Conservation (phyloP, 2,329 filamentous ascomycete species). For the Fusarium globosum region DNA sequence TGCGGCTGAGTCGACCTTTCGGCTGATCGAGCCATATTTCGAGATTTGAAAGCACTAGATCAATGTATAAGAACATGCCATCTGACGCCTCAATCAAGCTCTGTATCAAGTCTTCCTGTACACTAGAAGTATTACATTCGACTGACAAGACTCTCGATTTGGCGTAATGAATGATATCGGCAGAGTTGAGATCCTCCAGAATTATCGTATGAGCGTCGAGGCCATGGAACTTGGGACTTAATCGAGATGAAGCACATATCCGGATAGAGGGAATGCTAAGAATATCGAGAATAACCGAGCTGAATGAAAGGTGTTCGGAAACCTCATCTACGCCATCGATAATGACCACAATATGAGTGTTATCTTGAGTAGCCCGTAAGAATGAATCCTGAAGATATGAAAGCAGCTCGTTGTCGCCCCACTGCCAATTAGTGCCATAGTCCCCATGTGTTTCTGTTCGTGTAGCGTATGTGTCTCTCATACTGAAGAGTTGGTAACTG, state of each 20-base stretch:
- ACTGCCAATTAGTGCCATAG: neutral
- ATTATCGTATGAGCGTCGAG: neutral
- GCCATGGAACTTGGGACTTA: fast-evolving
- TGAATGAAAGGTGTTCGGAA: neutral
- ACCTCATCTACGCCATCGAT: neutral
- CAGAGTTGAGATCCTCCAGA: neutral
- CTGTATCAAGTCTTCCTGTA: neutral
- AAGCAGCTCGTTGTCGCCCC: neutral
- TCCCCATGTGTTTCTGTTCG: neutral
- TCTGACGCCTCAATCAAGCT: neutral
- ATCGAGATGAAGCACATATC: neutral
- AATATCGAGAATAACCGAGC: neutral
- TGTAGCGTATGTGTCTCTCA: neutral
- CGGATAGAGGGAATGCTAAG: neutral
- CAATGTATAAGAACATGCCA: neutral
- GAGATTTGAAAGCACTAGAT: neutral
- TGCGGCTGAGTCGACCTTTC: neutral
- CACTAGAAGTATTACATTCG: neutral
- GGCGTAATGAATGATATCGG: neutral
- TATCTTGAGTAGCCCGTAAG: neutral
- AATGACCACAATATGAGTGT: neutral
- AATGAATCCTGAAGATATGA: neutral
- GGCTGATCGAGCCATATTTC: neutral
- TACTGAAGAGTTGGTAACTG: neutral
- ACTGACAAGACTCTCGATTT: neutral